Evolutionary conservation across 169 alveolate species (phyloP).

Genomic region (Babesia gibsoni): DNA sequence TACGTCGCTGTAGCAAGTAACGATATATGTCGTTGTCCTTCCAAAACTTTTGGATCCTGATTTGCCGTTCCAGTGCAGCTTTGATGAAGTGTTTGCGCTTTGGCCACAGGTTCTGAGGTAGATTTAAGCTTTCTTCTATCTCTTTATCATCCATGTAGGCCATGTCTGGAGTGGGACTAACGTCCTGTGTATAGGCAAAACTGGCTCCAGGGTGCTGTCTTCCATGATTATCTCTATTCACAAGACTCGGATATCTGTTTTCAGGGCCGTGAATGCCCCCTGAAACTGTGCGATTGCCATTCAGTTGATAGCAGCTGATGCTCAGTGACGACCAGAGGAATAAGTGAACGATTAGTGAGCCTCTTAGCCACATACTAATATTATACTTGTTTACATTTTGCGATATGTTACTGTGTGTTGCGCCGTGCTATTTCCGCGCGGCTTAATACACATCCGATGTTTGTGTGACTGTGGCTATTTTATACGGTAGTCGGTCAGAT

Average conservation of each 20-base stretch:
- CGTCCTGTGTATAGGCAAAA: too few species aligned
- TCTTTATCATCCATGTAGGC: background rate
- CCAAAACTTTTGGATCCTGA: constrained; percentile 58
- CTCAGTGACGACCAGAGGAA: background rate
- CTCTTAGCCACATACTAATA: constrained; percentile 23
- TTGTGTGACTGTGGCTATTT: too few species aligned
- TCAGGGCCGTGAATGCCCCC: background rate
- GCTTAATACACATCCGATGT: too few species aligned
- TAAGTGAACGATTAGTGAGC: background rate
- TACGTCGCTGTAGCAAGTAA: constrained; percentile 12
- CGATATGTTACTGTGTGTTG: too few species aligned
- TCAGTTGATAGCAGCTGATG: background rate
- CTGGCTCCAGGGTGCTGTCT: too few species aligned
- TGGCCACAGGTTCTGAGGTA: constrained; percentile 58
- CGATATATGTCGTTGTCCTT: constrained; percentile 51
- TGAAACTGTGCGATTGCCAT: background rate
- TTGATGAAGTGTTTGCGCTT: constrained; percentile 15
- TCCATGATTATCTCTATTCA: too few species aligned
- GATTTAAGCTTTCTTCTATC: constrained; percentile 11
- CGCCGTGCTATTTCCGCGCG: too few species aligned
- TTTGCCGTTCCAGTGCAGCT: constrained; percentile 55
- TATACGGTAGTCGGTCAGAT: background rate
- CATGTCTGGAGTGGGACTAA: background rate
- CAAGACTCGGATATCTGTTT: too few species aligned
- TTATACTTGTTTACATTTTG: background rate